Evolutionary conservation across 495 filamentous ascomycete genomes (phyloP), one percentile per base, ranked within the genome.

Genomic region (Parathielavia hyrcaniae): DNA sequence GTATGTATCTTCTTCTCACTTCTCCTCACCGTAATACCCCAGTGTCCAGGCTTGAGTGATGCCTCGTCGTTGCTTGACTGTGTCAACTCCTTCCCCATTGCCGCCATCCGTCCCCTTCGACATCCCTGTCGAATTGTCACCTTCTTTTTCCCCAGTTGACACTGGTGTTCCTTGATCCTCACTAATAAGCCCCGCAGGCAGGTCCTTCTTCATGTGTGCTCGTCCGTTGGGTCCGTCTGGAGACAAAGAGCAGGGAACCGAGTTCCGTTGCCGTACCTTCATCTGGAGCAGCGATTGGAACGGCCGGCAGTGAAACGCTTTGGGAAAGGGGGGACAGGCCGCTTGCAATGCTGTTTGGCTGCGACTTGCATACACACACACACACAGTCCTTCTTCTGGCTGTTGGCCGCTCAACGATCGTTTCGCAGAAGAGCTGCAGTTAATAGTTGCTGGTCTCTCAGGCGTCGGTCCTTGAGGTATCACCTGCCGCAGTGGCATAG

Each of bases 241-340:
- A 3, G 77, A 84, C 50, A 93, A 92, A 62, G 90, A 95, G 67
- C 83, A 74, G 45, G 86, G 86, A 1, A 90, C 89, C 0, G 76
- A 91, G 63, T 96, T 91, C 83, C 83, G 89, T 3, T 96, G 91
- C 69, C 70, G 76, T 1, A 95, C 90, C 0, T 96, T 96, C 64
- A 90, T 95, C 54, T 96, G 91, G 91, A 84, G 84, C 41, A 92
- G 87, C 62, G 89, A 93, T 64, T 92, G 89, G 89, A 81, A 68
- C 32, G 61, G 67, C 1, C 55, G 64, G 30, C 57, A 61, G 43
- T 54, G 30, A 52, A 35, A 32, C 26, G 14, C 30, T 17, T n/a
- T 17, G 46, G 46, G 26, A 49, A 13, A 32, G 45, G 22, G 1
- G 46, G 23, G 14, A 11, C 13, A 1, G 16, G n/a, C 12, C 0